Evolutionary conservation across 768 basidiomycete genomes (phyloP), one percentile per base, ranked within the genome.

Genomic region (Phanerodontia chrysosporium): DNA sequence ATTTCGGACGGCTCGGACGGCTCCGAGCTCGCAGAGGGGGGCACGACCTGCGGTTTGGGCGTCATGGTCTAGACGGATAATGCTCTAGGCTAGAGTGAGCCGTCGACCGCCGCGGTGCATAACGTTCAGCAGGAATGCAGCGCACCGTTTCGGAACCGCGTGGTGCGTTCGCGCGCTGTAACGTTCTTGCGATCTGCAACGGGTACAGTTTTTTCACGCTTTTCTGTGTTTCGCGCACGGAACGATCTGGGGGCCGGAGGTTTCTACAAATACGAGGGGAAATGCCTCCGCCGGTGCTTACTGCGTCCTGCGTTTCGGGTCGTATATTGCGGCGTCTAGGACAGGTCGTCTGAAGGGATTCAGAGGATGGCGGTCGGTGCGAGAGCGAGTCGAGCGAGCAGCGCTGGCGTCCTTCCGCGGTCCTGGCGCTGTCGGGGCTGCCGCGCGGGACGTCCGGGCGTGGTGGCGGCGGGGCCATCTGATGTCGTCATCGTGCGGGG

Each of bases 1-100:
- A 65, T 21, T 45, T 63, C 51, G 14, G 70, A 67, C 14, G 66
- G 67, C 65, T 72, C 67, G 18, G 69, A 72, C 14, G 70, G 71
- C 65, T 72, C 67, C 14, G 66, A 60, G 57, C 64, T 63, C 48
- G 61, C 58, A n/a, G 63, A 67, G 39, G 64, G 58, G 30, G 68
- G 66, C 61, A 64, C 58, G 55, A 48, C 24, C 51, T 65, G 44
- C 25, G 49, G 12, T 36, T 35, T 49, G 8, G 57, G 57, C 25
- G 30, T 29, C 61, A 52, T 57, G 9, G 21, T 48, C 18, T n/a
- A n/a, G n/a, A n/a, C n/a, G n/a, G n/a, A 35, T 13, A 35, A 13
- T 35, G 6, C 32, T 35, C 32, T 35, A 35, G n/a, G n/a, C n/a
- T n/a, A n/a, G n/a, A n/a, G n/a, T n/a, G n/a, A n/a, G n/a, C n/a